phyloP scores from a whole-genome alignment of 257 asterid genomes.

The Eustoma russellianum region DNA sequence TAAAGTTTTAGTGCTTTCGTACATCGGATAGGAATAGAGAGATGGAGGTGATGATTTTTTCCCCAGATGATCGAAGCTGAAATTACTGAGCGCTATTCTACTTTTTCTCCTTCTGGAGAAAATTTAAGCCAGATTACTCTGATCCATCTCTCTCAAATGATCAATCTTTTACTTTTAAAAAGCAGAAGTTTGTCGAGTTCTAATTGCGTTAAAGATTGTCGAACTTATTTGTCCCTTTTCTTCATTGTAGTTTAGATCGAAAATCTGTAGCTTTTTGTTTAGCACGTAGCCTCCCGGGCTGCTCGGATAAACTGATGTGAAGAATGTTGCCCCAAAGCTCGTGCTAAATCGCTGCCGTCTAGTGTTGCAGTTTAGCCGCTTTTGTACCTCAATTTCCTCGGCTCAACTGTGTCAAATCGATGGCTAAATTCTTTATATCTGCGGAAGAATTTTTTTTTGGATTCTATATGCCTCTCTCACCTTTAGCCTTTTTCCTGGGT shows the following conservation, averaged over 20 bases:
- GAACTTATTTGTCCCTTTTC: no score
- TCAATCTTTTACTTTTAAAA: no score
- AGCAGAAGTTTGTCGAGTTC: no score
- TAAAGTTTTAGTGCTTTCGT: no score
- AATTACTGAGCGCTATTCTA: conserved; percentile 64
- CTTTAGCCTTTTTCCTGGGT: conserved; percentile 46
- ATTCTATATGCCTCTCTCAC: conserved; percentile 40
- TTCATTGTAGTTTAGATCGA: no score
- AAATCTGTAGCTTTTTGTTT: no score
- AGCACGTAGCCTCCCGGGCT: conserved; percentile 96
- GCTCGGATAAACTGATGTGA: conserved; percentile 41
- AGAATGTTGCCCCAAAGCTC: conserved; percentile 76
- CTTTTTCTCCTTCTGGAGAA: conserved; percentile 23
- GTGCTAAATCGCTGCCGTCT: conserved; percentile 60
- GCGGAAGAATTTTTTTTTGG: not conserved
- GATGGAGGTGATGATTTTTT: conserved; percentile 72
- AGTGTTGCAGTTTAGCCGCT: conserved; percentile 73
- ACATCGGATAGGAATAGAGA: conserved; percentile 1
- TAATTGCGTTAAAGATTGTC: no score
- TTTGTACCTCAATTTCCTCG: conserved; percentile 33
- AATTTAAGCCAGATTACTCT: conserved; percentile 63
- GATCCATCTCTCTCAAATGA: conserved; percentile 24
- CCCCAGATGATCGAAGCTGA: conserved; percentile 96
- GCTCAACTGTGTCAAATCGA: conserved; percentile 69
- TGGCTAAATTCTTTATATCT: conserved; percentile 28